Evolutionary conservation across 768 basidiomycete species (phyloP), one percentile per base, ranked within the genome.

Genomic region (Leccinum longicurvipes): DNA sequence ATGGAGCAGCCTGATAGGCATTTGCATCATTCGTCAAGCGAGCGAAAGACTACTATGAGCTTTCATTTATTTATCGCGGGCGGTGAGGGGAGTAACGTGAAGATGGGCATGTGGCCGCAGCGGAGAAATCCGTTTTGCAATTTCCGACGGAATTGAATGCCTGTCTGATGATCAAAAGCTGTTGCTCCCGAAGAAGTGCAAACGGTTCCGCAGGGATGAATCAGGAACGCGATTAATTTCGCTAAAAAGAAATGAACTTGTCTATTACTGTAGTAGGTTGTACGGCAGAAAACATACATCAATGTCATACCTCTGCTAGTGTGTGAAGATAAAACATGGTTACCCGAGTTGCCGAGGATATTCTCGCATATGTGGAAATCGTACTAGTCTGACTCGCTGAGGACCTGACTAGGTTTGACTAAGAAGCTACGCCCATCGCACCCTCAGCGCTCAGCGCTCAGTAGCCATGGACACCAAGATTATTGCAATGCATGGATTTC

Each of bases 21-120:
- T n/a, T n/a, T n/a, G n/a, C n/a, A 24, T 5, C 14, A 47, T 25
- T 36, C 49, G 48, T 53, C 45, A 57, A 36, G 45, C 21, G 39
- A 17, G n/a, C 19, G 25, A 57, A 54, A 27, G 31, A 17, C 46
- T 39, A 25, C n/a, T n/a, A n/a, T n/a, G n/a, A n/a, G 91, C 75
- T 59, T 83, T 79, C 8, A 87, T 75, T 10, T 69, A 71, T 4
- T 84, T 72, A 2, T 85, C 76, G 11, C 84, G 85, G 2, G 96
- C 98, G n/a, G 86, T 80, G 36, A 98, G 76, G 21, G 93, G 79
- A 10, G 96, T 97, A 50, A 96, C 93, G 67, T 95, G 91, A 2
- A 98, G 83, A 60, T 80, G 83, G 47, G 93, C 80, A 67, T 96
- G 96, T 21, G 86, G 84, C 60, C 90, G 87, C n/a, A n/a, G n/a